These are phyloP conservation scores for Nothophoma quercina DNA, from an alignment of 2,329 filamentous ascomycete species.

Conservation along the genomic window DNA sequence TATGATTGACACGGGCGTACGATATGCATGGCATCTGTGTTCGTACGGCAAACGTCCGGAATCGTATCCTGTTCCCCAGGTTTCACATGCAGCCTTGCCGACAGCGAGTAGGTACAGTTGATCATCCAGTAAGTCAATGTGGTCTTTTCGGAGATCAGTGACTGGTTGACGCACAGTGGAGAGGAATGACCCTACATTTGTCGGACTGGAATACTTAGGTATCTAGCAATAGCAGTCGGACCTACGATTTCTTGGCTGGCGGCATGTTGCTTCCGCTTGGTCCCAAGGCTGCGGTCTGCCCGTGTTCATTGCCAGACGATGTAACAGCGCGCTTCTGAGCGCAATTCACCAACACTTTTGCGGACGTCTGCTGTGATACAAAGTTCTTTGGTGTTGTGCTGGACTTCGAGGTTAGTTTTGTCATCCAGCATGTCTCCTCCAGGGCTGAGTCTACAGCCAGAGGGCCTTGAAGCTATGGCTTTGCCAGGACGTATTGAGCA, in stretches of 20 bases:
- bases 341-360: no score
- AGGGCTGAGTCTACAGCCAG: neutral
- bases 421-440: neutral
- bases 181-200: neutral
- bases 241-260: neutral
- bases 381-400: neutral
- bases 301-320: neutral
- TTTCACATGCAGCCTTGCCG: slow-evolving; percentile 2
- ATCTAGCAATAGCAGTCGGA: neutral
- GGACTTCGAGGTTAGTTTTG: neutral
- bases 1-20: neutral
- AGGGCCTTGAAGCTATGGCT: neutral
- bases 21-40: slow-evolving; percentile 3
- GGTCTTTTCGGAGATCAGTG: neutral
- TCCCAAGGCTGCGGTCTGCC: neutral
- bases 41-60: neutral
- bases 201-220: neutral
- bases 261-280: neutral
- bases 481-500: no score
- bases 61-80: neutral
- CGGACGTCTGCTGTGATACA: neutral
- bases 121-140: neutral
- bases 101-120: neutral
- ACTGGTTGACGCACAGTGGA: neutral
- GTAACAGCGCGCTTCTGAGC: neutral